Base-by-base conservation (phyloP, 352 stramenopile species). In the Pythium insidiosum region DNA sequence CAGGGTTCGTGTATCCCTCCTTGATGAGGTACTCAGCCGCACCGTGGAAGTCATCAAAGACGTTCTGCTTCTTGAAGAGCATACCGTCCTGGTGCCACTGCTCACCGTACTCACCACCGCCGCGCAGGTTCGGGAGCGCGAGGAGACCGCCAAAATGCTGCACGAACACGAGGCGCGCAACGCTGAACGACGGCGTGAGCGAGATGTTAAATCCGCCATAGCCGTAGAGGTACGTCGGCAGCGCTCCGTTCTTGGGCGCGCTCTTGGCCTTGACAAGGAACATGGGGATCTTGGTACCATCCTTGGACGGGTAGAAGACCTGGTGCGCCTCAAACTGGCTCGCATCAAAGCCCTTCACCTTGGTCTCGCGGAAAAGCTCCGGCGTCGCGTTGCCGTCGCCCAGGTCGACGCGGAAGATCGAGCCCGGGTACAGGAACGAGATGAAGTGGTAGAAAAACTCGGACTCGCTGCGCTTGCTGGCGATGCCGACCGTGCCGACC, bases 181-280 rank as follows among this genome's bases (percentile, higher is more conserved):
- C 72, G 41, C 79, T 83, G 58, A 98, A 98, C 5, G 69, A 62
- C 7, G 94, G 94, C 20, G 74, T 89, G 7, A 98, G 66, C 34
- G 76, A 93, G 45, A 98, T 95, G 61, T 98, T 96, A 65, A 98
- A 98, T 22, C 94, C 94, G 20, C 93, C 93, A 56, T 97, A 98
- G 43, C 83, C 93, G 60, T 97, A 96, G 12, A 97, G 39, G 36
- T 97, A 86, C 38, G 90, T 95, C 4, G 91, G 94, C 44, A 85
- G 79, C 18, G 88, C 61, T 12, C 87, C 86, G 55, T 97, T 80
- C 43, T 87, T 53, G 9, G 53, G 59, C 4, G 72, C 56, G 34
- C 71, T 71, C 61, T 94, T 91, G 43, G 83, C 80, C 48, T 84
- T 84, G 35, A 97, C 76, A 18, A 98, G 78, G 62, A 98, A 98